phyloP scores from a whole-genome alignment of 768 basidiomycete species.

The Boletus rubropictus region DNA sequence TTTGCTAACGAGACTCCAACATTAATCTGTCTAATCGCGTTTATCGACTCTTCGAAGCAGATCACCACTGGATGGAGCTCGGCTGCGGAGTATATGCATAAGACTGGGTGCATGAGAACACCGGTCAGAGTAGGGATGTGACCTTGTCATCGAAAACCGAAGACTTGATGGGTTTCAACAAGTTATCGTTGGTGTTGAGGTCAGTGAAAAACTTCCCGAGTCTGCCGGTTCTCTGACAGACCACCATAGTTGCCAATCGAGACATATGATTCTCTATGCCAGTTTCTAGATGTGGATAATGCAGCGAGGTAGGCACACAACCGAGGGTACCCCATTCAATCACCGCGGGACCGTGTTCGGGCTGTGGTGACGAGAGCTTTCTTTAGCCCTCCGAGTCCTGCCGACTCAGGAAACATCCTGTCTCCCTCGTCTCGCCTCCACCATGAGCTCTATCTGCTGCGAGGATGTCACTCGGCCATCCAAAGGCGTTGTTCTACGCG shows the following conservation, averaged over 20 bases:
- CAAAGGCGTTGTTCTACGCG: conserved; percentile 16
- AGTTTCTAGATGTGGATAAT: neutral
- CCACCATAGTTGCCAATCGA: neutral
- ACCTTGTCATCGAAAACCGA: neutral
- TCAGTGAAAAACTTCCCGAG: neutral
- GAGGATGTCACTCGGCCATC: neutral
- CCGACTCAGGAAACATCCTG: conserved; percentile 7
- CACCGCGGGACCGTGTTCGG: neutral
- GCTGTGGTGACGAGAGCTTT: neutral
- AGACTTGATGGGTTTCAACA: too few species aligned
- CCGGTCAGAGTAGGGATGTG: too few species aligned
- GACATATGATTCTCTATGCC: neutral
- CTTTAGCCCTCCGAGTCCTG: conserved; percentile 11
- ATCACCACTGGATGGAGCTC: too few species aligned
- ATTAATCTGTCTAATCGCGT: too few species aligned
- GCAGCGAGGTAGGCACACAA: neutral
- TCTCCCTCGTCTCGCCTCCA: neutral
- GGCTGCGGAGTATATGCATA: too few species aligned
- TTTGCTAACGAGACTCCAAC: too few species aligned
- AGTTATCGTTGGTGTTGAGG: too few species aligned
- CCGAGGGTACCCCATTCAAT: neutral
- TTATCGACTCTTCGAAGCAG: too few species aligned
- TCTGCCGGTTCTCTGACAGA: neutral
- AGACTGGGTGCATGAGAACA: too few species aligned
- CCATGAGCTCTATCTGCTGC: conserved; percentile 8